A percentile compares a stretch with the other conserved stretches of the same genome.
Conservation (phyloP, 1,139 yeast genomes). For the Saccharomyces pastorianus region DNA sequence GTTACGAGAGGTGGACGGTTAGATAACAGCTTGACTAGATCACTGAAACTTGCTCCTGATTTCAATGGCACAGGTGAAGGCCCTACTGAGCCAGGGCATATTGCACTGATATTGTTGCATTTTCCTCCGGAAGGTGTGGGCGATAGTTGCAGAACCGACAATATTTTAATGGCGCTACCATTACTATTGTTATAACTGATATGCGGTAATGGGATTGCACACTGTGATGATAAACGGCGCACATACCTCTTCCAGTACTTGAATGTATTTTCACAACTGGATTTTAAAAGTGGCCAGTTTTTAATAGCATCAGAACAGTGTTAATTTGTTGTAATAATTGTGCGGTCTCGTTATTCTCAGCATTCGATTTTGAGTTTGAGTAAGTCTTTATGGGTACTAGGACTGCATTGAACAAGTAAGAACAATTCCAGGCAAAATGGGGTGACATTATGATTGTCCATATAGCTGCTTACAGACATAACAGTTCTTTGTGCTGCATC, state of each 20-base stretch:
- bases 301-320: slow-evolving; percentile 5
- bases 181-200: too few relatives aligned
- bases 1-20: slow-evolving; percentile 1
- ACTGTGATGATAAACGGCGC: background rate
- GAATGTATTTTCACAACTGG: slow-evolving; percentile 8
- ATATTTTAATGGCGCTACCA: background rate
- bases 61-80: slow-evolving; percentile 6
- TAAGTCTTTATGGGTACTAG: slow-evolving; percentile 6
- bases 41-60: slow-evolving; percentile 14
- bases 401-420: slow-evolving; percentile 29
- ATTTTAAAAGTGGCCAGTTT: slow-evolving; percentile 4
- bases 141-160: background rate
- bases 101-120: background rate
- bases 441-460: slow-evolving; percentile 36
- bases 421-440: slow-evolving; percentile 53
- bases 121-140: background rate
- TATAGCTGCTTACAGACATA: slow-evolving; percentile 41
- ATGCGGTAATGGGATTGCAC: background rate
- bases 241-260: slow-evolving; percentile 7
- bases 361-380: background rate
- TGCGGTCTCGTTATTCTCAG: background rate
- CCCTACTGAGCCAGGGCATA: background rate
- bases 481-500: slow-evolving; percentile 49
- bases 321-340: slow-evolving; percentile 3
- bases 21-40: slow-evolving; percentile 13